Base-by-base conservation (phyloP, 305 asterid species). In the Rubia occidens region DNA sequence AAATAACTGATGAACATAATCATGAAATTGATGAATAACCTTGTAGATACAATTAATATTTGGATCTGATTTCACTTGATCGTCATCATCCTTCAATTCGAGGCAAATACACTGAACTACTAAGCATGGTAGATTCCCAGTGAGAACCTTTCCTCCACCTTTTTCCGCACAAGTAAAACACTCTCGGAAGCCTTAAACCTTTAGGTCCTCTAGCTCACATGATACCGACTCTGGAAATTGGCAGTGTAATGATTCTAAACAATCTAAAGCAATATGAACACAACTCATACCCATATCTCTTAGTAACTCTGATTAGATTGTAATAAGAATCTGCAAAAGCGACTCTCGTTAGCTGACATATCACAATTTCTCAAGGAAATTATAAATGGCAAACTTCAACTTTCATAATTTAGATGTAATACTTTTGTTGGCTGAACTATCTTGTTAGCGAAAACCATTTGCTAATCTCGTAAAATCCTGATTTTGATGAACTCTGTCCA, bases 91-190 rank as follows among this genome's bases (percentile, higher is more conserved):
- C 40, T n/a, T 53, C 4, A 53, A 53, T 17, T n/a, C 8, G 21
- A 53, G 59, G 15, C 24, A 18, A 54, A 18, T n/a, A n/a, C 3
- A 29, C 40, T 60, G 43, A 29, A 60, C 10, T 29, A 26, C 64
- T 42, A 11, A 37, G 40, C 64, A 60, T 26, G 40, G 64, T 60
- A 60, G 64, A 29, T 24, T 29, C 64, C 35, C 64, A 60, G 64
- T 7, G 43, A 35, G 3, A 17, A 29, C 64, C 18, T 3, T 29
- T 29, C 6, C 64, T 42, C 64, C 64, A 60, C 64, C 11, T 60
- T 26, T 26, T 60, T 29, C 64, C 43, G 8, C 43, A 29, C 64
- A 60, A 3, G 2, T 60, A 60, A 26, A 60, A 60, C 37, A 17
- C 11, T 13, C 43, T 11, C 44, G 29, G 15, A 29, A 60, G 65